Base-by-base conservation (phyloP, 805 yeast genomes). In the Blastobotrys peoriensis region DNA sequence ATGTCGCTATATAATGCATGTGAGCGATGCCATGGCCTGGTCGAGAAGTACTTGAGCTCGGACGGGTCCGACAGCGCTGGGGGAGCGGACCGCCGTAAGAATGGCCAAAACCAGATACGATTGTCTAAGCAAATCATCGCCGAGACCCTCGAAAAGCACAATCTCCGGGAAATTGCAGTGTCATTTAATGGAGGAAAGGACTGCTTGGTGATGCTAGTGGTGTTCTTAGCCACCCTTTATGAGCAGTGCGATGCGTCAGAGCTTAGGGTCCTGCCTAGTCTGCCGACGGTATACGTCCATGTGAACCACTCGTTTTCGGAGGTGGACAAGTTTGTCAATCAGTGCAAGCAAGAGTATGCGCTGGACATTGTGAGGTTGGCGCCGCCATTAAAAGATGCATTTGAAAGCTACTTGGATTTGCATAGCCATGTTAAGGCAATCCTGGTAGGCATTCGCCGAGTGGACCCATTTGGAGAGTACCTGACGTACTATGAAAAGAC, bases 111-210 rank as follows among this genome's bases (percentile, higher is more conserved):
- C 21, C 57, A 53, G 43, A 55, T 64, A 9, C 37, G 45, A 18
- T 45, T 52, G 33, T 52, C 64, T 8, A 38, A 59, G 34, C 48
- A 43, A 2, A 52, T 64, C 10, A 53, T 61, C 10, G 48, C 51
- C 36, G 55, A 62, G 27, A 65, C 64, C 2, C 44, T 62, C 15
- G 33, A 40, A 10, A 45, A 47, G 36, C 57, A 54, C 41, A n/a
- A 36, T 1, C 23, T 36, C 5, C 49, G 51, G 2, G 53, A 61
- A 36, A 49, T 64, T 10, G 83, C 97, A 0, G 70, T 93, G 10
- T 84, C 95, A 2, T 93, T 83, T 63, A 93, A 93, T 60, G 98
- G 98, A 8, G 98, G 98, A 1, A 93, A 93, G 59, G 98, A 93
- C 65, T 93, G 98, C 57, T 75, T 89, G 38, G 97, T 89, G 25